Conservation (phyloP, 768 basidiomycete genomes). For the Coprinopsis sp. region DNA sequence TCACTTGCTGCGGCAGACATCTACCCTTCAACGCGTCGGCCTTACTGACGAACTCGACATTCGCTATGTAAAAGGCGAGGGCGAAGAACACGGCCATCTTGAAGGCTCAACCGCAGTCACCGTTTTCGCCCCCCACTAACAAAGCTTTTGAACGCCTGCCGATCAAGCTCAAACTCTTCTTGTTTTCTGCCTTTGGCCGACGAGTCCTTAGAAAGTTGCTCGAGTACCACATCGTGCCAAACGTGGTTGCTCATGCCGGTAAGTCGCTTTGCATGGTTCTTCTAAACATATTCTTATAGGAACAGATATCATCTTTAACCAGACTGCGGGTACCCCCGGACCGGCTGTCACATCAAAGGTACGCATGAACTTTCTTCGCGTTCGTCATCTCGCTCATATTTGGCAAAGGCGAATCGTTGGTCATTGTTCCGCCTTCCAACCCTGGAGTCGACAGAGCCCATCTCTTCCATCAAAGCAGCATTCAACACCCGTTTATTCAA, state of each 20-base stretch:
- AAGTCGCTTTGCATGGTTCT: constrained; percentile 12
- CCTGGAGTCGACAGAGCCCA: constrained; percentile 19
- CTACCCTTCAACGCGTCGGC: constrained; percentile 48
- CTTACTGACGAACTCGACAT: constrained; percentile 44
- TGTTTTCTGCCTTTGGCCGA: constrained; percentile 59
- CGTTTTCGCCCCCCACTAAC: constrained; percentile 53
- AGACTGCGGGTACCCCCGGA: constrained; percentile 12
- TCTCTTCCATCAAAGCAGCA: constrained; percentile 30
- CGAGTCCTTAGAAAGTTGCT: constrained; percentile 48
- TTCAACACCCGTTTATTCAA: constrained; percentile 40
- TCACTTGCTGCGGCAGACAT: constrained; percentile 36
- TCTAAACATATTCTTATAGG: background rate
- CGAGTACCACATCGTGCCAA: constrained; percentile 53
- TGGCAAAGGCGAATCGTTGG: too few species aligned
- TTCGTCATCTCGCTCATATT: background rate
- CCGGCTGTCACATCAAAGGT: too few species aligned
- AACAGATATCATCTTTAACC: constrained; percentile 29
- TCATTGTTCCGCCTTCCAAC: background rate
- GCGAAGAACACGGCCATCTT: constrained; percentile 33
- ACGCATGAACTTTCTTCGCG: background rate
- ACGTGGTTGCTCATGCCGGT: constrained; percentile 47
- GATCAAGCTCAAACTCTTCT: constrained; percentile 43
- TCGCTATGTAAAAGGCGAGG: constrained; percentile 33
- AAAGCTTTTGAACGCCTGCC: constrained; percentile 46
- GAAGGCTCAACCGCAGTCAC: constrained; percentile 44